These are phyloP conservation scores for Aureobasidium sp. DNA, from an alignment of 2,329 filamentous ascomycete genomes.

Conservation along the genomic window DNA sequence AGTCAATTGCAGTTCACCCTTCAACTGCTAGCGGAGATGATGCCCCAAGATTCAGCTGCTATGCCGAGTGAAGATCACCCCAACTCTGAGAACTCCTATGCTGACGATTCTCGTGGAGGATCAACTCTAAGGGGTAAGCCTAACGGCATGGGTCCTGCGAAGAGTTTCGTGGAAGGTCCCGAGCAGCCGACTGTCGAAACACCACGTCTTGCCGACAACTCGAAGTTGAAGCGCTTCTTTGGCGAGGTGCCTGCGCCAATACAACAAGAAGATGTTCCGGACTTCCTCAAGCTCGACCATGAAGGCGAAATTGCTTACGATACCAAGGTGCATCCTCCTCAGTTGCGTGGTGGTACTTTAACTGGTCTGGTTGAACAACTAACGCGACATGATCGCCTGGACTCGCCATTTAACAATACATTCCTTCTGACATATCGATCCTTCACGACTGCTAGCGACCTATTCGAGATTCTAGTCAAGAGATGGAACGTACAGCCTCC, in stretches of 20 bases:
- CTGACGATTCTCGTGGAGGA: slow-evolving; percentile 25
- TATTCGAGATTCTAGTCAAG: slow-evolving; percentile 88
- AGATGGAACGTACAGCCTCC: slow-evolving; percentile 91
- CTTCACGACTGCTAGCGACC: slow-evolving; percentile 81
- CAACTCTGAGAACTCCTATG: slow-evolving; percentile 29
- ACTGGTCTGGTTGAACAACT: slow-evolving; percentile 88
- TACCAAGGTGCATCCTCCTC: slow-evolving; percentile 64
- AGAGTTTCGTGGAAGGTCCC: slow-evolving; percentile 59
- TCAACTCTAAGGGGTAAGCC: slow-evolving; percentile 42
- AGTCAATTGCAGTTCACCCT: slow-evolving; percentile 83
- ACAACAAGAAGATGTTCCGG: slow-evolving; percentile 66
- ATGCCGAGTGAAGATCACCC: slow-evolving; percentile 37
- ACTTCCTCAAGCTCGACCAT: slow-evolving; percentile 78
- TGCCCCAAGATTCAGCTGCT: slow-evolving; percentile 43
- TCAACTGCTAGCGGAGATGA: slow-evolving; percentile 77
- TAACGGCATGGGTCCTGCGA: slow-evolving; percentile 50
- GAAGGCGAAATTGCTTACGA: slow-evolving; percentile 89
- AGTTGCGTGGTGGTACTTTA: slow-evolving; percentile 82
- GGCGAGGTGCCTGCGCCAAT: slow-evolving; percentile 45
- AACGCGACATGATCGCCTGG: slow-evolving; percentile 89
- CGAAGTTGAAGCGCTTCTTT: slow-evolving; percentile 46
- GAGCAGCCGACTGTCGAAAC: slow-evolving; percentile 21
- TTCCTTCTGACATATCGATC: slow-evolving; percentile 96
- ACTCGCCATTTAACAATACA: slow-evolving; percentile 93
- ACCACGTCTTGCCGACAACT: slow-evolving; percentile 29